Conservation (phyloP, 2,329 filamentous ascomycete genomes). For the Penicillium vulpinum region DNA sequence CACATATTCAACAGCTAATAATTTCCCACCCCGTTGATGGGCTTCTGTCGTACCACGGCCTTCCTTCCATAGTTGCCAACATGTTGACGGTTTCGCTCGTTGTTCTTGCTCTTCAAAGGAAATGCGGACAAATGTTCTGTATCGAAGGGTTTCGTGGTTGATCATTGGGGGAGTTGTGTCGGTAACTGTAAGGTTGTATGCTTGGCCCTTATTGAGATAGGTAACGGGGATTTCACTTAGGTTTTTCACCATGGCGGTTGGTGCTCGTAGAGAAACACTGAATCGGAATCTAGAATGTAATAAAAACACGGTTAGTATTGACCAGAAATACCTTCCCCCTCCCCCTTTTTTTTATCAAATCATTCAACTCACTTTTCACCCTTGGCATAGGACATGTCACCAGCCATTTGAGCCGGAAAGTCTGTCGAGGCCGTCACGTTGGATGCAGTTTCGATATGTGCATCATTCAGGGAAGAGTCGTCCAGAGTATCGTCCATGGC, state of each 20-base stretch:
- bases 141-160: conserved; percentile 63
- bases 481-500: conserved; percentile 69
- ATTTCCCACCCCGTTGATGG: conserved; percentile 85
- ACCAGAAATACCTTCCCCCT: not conserved
- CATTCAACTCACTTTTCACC: conserved; percentile 56
- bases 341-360: conserved; percentile 28
- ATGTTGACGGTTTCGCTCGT: conserved; percentile 74
- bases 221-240: conserved; percentile 92
- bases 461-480: conserved; percentile 63
- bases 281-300: conserved; percentile 69
- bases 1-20: conserved; percentile 94
- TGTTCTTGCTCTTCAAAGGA: conserved; percentile 98
- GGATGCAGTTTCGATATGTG: conserved; percentile 56
- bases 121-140: conserved; percentile 89
- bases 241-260: conserved; percentile 89
- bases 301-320: conserved; percentile 16
- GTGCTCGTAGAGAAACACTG: conserved; percentile 84
- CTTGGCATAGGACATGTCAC: conserved; percentile 28
- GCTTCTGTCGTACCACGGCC: conserved; percentile 93
- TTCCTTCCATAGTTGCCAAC: conserved; percentile 95
- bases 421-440: conserved; percentile 41
- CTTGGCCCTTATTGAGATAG: conserved; percentile 96
- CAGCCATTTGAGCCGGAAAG: conserved; percentile 22
- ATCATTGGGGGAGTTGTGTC: conserved; percentile 69
- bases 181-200: conserved; percentile 80